phyloP scores from a whole-genome alignment of 2,329 filamentous ascomycete genomes.

The Aphanoascus verrucosus region DNA sequence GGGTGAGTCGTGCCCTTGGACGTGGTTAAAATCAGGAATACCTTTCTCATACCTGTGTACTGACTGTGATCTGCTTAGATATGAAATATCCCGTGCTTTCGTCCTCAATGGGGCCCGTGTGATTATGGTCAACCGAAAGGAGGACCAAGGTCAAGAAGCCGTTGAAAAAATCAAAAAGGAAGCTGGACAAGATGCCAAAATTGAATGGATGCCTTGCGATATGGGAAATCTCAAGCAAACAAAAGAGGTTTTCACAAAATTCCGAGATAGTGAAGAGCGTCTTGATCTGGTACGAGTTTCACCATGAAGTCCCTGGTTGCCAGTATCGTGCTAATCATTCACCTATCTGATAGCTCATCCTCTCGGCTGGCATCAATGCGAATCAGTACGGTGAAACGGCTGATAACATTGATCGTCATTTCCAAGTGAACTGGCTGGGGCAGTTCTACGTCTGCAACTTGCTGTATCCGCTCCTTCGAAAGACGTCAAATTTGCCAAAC shows the following conservation, averaged over 20 bases:
- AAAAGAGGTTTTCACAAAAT: slow-evolving; percentile 29
- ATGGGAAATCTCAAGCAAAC: slow-evolving; percentile 32
- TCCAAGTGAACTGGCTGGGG: slow-evolving; percentile 37
- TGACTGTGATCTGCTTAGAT: slow-evolving; percentile 14
- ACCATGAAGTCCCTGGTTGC: background rate
- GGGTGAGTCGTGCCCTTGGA: slow-evolving; percentile 19
- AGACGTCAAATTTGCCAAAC: slow-evolving; percentile 30
- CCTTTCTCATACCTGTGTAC: too few species aligned
- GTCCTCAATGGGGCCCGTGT: slow-evolving; percentile 28
- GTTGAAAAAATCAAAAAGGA: slow-evolving; percentile 26
- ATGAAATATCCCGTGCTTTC: slow-evolving; percentile 28
- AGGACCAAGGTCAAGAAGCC: slow-evolving; percentile 33
- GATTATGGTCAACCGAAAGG: slow-evolving; percentile 28
- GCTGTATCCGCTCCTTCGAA: slow-evolving; percentile 35
- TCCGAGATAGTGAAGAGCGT: slow-evolving; percentile 21
- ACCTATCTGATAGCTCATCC: slow-evolving; percentile 24
- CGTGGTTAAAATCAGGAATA: too few species aligned
- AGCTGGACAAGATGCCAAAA: slow-evolving; percentile 20
- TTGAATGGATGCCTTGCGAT: slow-evolving; percentile 38
- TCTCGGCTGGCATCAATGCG: slow-evolving; percentile 37
- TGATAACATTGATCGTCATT: slow-evolving; percentile 33
- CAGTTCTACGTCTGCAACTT: slow-evolving; percentile 37
- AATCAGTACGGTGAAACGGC: slow-evolving; percentile 31
- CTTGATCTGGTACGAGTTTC: too few species aligned
- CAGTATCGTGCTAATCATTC: background rate